Conservation (phyloP, 176 grass and related monocot species). For the Poa pratensis region DNA sequence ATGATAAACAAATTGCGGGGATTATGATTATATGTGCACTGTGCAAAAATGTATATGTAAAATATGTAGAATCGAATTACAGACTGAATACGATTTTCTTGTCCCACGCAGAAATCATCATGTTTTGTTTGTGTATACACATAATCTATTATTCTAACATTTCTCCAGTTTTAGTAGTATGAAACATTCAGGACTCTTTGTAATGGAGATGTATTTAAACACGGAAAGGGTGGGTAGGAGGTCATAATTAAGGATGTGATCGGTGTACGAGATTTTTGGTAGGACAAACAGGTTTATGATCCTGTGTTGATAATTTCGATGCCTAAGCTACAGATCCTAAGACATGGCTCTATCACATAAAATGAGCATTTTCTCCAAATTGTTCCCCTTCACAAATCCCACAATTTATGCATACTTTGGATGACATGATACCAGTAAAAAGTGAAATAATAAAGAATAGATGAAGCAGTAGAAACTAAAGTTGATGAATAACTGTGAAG, state of each 20-base stretch:
- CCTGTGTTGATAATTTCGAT: neutral
- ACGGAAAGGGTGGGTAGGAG: neutral
- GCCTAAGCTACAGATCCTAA: neutral
- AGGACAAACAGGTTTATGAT: neutral
- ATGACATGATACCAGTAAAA: neutral
- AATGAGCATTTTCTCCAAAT: neutral
- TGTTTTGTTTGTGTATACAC: neutral
- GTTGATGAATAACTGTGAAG: neutral
- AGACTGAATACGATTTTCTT: neutral
- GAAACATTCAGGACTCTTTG: neutral
- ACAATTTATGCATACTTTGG: neutral
- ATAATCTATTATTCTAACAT: neutral
- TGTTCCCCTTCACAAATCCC: neutral
- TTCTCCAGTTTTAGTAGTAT: neutral
- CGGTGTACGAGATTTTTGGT: neutral
- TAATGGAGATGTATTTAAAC: neutral
- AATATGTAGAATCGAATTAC: neutral
- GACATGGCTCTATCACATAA: neutral
- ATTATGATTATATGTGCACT: constrained; percentile 2
- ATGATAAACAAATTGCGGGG: neutral
- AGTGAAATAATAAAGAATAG: no score
- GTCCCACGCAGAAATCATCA: neutral
- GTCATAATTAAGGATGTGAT: constrained; percentile 14
- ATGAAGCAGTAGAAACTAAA: no score
- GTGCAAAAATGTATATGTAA: neutral